Conservation (phyloP, 257 asterid species). For the Lycium ferocissimum region DNA sequence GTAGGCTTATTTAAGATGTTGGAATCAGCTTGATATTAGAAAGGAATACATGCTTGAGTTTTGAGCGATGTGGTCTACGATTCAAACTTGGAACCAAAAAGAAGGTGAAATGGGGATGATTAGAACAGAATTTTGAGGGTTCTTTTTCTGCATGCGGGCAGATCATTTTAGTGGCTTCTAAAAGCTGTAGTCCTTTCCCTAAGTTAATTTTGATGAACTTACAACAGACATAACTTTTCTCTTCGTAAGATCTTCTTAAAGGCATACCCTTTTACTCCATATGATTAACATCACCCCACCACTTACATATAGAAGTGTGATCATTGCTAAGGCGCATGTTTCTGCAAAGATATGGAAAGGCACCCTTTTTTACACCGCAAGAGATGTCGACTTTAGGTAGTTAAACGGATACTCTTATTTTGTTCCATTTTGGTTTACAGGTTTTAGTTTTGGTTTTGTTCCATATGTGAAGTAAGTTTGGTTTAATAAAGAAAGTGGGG, state of each 20-base stretch:
- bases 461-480: not conserved
- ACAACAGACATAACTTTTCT: not conserved
- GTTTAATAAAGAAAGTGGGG: not conserved
- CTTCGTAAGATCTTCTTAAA: not conserved
- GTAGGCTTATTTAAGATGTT: slow-evolving; percentile 5
- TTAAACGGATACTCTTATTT: not conserved
- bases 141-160: not conserved
- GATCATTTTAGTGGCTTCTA: not conserved
- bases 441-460: not conserved
- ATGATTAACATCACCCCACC: not conserved
- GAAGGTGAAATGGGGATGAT: not conserved
- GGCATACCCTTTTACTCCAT: not conserved
- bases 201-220: not conserved
- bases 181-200: not conserved
- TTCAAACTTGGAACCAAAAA: not conserved
- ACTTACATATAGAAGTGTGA: not conserved
- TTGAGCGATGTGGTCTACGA: not conserved
- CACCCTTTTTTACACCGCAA: not conserved
- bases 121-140: not conserved
- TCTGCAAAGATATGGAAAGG: not conserved
- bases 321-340: not conserved
- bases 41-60: not conserved
- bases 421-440: not conserved
- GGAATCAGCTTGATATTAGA: slow-evolving; percentile 11
- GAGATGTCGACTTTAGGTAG: not conserved